Evolutionary conservation across 768 basidiomycete species (phyloP).

Genomic region (Suillus tomentosus): DNA sequence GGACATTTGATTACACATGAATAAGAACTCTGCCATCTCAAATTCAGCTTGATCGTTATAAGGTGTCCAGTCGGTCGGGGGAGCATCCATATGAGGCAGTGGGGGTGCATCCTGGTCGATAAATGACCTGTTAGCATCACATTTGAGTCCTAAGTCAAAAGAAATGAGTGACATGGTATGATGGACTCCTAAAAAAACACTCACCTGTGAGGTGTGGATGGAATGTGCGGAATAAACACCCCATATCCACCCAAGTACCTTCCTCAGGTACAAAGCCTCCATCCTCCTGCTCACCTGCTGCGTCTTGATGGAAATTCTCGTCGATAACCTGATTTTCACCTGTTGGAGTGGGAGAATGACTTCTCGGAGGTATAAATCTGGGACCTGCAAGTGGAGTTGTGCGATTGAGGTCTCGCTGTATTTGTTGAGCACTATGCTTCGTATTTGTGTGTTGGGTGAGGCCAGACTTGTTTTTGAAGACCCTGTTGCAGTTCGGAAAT

Average conservation of each 20-base stretch:
- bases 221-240: neutral
- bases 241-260: constrained; percentile 7
- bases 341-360: neutral
- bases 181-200: neutral
- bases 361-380: neutral
- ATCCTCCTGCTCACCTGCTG: neutral
- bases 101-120: constrained; percentile 1
- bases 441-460: neutral
- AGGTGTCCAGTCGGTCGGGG: constrained; percentile 23
- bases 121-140: neutral
- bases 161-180: neutral
- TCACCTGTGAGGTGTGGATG: neutral
- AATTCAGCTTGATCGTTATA: constrained; percentile 21
- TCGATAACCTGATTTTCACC: neutral
- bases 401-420: neutral
- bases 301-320: neutral
- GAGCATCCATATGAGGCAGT: neutral
- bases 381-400: neutral
- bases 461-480: constrained; percentile 8
- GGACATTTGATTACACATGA: constrained; percentile 22
- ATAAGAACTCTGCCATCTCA: constrained; percentile 25
- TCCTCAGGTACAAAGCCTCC: too few species aligned
- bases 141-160: neutral
- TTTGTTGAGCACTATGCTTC: neutral
- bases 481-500: neutral